These are phyloP conservation scores for Neostapfia colusana DNA, from an alignment of 176 grass and related monocot genomes.

Conservation along the genomic window DNA sequence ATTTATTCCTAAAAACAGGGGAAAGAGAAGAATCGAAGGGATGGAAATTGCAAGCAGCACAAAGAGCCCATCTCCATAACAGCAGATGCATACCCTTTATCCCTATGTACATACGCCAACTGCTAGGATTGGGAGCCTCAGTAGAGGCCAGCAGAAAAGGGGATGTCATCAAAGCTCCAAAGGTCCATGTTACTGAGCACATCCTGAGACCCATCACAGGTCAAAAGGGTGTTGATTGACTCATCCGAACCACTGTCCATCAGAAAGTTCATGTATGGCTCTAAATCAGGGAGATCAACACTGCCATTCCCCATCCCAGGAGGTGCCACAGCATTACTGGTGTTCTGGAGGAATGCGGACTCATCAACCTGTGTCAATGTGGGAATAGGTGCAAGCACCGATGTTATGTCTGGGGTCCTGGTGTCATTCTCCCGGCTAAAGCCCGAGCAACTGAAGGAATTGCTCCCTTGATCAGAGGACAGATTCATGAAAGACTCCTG, in stretches of 20 bases:
- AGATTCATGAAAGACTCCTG: slow-evolving; percentile 47
- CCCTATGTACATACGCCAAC: slow-evolving; percentile 43
- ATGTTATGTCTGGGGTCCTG: slow-evolving; percentile 49
- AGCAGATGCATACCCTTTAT: slow-evolving; percentile 29
- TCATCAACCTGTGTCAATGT: slow-evolving; percentile 26
- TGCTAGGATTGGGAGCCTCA: not conserved
- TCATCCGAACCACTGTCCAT: slow-evolving; percentile 53
- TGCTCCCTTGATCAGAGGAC: slow-evolving; percentile 74
- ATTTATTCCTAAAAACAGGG: slow-evolving; percentile 49
- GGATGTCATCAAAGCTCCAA: slow-evolving; percentile 84
- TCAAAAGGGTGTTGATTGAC: slow-evolving; percentile 49
- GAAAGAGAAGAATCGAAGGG: not conserved
- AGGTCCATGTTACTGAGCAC: slow-evolving; percentile 50
- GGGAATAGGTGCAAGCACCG: slow-evolving; percentile 30
- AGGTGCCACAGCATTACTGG: not conserved
- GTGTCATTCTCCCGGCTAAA: slow-evolving; percentile 48
- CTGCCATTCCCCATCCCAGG: slow-evolving; percentile 21
- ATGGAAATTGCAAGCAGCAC: slow-evolving; percentile 6
- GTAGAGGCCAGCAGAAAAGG: slow-evolving; percentile 30
- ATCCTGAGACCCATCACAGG: slow-evolving; percentile 50
- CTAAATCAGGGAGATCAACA: slow-evolving; percentile 50
- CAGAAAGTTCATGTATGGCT: slow-evolving; percentile 69
- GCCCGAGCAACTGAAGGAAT: slow-evolving; percentile 47
- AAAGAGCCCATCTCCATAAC: not conserved
- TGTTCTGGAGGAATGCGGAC: slow-evolving; percentile 36